Evolutionary conservation across 139 green algal species (phyloP).

Genomic region (Nannochloris sp.): DNA sequence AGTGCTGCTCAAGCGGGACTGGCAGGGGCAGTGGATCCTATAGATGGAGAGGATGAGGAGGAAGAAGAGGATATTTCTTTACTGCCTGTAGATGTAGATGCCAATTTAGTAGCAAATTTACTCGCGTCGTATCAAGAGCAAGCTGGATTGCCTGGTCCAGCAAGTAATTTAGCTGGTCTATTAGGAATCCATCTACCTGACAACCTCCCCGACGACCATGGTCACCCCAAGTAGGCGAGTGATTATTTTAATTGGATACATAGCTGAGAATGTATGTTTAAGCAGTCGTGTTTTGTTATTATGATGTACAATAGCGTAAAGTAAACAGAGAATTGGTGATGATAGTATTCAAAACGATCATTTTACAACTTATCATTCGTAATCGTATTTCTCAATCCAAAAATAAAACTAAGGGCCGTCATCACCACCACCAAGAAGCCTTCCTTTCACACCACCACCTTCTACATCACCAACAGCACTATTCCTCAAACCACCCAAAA

Average conservation of each 20-base stretch:
- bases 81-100: constrained; percentile 55
- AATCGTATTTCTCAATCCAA: neutral
- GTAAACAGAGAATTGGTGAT: neutral
- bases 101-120: constrained; percentile 68
- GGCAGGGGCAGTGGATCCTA: neutral
- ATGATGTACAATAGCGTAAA: too few species aligned
- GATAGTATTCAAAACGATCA: neutral
- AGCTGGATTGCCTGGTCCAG: constrained; percentile 63
- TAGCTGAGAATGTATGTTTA: too few species aligned
- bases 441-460: too few species aligned
- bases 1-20: neutral
- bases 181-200: constrained; percentile 58
- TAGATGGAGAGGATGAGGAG: neutral
- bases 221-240: neutral
- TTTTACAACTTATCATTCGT: neutral
- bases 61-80: constrained; percentile 13
- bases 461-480: too few species aligned
- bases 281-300: too few species aligned
- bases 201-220: neutral
- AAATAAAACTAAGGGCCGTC: neutral
- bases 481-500: too few species aligned
- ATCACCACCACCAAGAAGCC: too few species aligned
- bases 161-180: constrained; percentile 60
- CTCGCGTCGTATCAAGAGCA: constrained; percentile 61
- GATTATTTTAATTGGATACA: neutral